Evolutionary conservation across 768 basidiomycete genomes (phyloP), one percentile per base, ranked within the genome.

Genomic region (Gyrodon lividus): DNA sequence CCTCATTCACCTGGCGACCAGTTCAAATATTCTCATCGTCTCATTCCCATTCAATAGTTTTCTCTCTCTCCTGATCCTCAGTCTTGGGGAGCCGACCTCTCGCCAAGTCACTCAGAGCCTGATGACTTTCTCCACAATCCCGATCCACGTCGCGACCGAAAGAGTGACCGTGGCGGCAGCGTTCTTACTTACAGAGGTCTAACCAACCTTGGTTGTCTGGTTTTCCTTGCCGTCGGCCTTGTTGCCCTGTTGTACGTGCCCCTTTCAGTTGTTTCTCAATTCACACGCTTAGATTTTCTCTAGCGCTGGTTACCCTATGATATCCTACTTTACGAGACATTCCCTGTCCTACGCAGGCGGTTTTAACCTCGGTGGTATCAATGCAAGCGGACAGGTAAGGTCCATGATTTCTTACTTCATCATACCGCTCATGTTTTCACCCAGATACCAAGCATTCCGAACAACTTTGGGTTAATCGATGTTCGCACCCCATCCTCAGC

Each of bases 91-190:
- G 79, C 85, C 30, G 79, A 86, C 57, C 69, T 87, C 52, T 81
- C 80, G 6, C 77, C 77, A 34, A 75, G 75, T 54, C 71, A 77
- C 47, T 65, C 74, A 4, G 86, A 89, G 64, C 71, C 79, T 14
- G 86, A 89, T 54, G 86, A 89, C 65, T 77, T 77, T 49, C 76
- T 89, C n/a, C 86, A 89, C 63, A 85, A 86, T 58, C 84, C 86
- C 2, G 84, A 87, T 61, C 84, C 85, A 10, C 75, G 75, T 31
- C 76, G 85, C 28, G 84, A 86, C 59, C 66, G 77, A 51, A 80
- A 78, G 48, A 72, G 75, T 37, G 82, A 86, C 58, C 67, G 65
- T 37, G 70, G 73, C 34, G 82, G 83, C 34, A 77, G 77, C 56
- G 71, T 89, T 23, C 82, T 87, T 58, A 88, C 87, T 19, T 73